These are phyloP conservation scores for Oryza longistaminata DNA, from an alignment of 176 grass and related monocot genomes.

Conservation along the genomic window DNA sequence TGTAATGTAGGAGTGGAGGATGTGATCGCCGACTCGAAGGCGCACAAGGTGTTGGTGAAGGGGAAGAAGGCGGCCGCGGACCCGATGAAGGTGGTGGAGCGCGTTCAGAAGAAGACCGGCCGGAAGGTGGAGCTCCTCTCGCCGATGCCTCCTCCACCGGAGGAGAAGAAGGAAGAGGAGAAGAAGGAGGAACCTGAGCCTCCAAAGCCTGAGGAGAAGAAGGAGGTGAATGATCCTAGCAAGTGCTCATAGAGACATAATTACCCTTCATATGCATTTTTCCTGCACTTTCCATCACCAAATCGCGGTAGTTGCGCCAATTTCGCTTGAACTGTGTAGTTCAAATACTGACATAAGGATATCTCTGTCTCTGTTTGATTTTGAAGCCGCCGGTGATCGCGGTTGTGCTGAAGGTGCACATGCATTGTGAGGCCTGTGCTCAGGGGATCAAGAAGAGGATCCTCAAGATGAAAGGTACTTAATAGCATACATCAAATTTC, in stretches of 20 bases:
- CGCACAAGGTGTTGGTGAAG: conserved; percentile 86
- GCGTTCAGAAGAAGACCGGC: conserved; percentile 86
- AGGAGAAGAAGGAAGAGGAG: conserved; percentile 72
- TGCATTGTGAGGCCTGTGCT: conserved; percentile 87
- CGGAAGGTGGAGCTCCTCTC: conserved; percentile 85
- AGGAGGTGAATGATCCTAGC: conserved; percentile 37
- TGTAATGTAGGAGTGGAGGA: conserved; percentile 69
- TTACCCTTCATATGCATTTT: neutral
- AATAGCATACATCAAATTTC: neutral
- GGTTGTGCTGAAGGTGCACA: conserved; percentile 78
- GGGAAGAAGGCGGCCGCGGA: conserved; percentile 84
- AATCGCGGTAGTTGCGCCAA: neutral
- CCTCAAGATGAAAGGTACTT: conserved; percentile 84
- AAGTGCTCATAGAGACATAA: neutral
- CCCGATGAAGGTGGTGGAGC: conserved; percentile 89
- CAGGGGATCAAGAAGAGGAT: conserved; percentile 75
- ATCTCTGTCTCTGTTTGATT: neutral
- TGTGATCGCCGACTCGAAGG: conserved; percentile 66
- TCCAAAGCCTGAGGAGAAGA: conserved; percentile 54
- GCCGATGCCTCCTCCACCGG: conserved; percentile 47
- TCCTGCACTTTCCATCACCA: neutral
- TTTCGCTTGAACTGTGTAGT: neutral
- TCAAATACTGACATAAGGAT: conserved; percentile 21
- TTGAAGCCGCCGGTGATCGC: conserved; percentile 61
- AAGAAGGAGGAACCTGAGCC: conserved; percentile 49